Conservation (phyloP, 2,329 filamentous ascomycete genomes). For the Xylariaceae sp. region DNA sequence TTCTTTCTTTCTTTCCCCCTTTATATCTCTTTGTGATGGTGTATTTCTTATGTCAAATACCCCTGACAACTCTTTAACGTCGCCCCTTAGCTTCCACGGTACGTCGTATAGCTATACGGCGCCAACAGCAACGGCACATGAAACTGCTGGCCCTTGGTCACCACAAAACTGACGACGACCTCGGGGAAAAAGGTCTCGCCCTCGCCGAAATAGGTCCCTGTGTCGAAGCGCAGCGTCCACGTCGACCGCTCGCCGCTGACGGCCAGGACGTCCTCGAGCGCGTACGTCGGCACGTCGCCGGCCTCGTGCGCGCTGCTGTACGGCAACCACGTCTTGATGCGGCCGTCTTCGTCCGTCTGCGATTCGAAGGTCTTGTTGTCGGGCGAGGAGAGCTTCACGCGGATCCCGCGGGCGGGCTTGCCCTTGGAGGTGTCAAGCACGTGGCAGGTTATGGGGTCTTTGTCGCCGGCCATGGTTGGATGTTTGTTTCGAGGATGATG, state of each 20-base stretch:
- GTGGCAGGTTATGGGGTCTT: slow-evolving; percentile 76
- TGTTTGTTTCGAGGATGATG: not conserved
- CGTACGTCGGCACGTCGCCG: slow-evolving; percentile 54
- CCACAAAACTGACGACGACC: slow-evolving; percentile 50
- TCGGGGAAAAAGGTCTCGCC: slow-evolving; percentile 58
- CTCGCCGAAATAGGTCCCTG: slow-evolving; percentile 63
- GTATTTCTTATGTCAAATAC: not conserved
- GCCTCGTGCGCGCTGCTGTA: slow-evolving; percentile 46
- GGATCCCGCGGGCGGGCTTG: slow-evolving; percentile 60
- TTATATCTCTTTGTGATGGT: too few relatives aligned
- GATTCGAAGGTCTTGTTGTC: slow-evolving; percentile 50
- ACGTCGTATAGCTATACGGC: slow-evolving; percentile 77
- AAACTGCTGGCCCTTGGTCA: slow-evolving; percentile 59
- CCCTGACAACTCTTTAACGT: too few relatives aligned
- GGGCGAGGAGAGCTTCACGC: slow-evolving; percentile 53
- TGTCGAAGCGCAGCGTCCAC: slow-evolving; percentile 70
- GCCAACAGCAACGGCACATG: slow-evolving; percentile 74
- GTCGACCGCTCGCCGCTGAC: slow-evolving; percentile 42
- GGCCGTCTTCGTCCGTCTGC: slow-evolving; percentile 71
- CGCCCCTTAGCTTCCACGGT: slow-evolving; percentile 59
- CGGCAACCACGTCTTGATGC: slow-evolving; percentile 64
- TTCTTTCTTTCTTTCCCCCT: too few relatives aligned
- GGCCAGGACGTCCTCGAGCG: slow-evolving; percentile 51
- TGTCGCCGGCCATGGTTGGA: slow-evolving; percentile 33
- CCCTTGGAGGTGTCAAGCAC: slow-evolving; percentile 77